phyloP scores from a whole-genome alignment of 2,329 filamentous ascomycete species.

The Clarireedia homoeocarpa region DNA sequence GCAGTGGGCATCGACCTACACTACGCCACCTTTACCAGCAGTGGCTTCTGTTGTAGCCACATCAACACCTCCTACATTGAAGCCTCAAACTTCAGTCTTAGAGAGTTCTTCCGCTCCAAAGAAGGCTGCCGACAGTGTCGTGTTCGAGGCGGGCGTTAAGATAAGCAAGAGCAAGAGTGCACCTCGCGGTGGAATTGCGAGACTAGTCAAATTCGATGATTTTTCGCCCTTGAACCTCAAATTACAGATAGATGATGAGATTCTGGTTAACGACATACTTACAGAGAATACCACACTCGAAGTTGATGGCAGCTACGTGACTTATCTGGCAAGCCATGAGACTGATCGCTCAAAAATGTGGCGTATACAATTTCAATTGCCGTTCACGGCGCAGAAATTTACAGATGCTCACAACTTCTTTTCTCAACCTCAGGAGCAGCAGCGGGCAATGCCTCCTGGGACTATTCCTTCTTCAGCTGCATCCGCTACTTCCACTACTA shows the following conservation, averaged over 20 bases:
- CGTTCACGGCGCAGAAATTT: constrained; percentile 1
- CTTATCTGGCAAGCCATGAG: constrained; percentile 4
- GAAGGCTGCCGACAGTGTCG: not conserved
- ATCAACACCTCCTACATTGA: not conserved
- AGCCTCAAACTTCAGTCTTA: not conserved
- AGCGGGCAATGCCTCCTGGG: not conserved
- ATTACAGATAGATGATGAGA: not conserved
- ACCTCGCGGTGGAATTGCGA: not conserved
- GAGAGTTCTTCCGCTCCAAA: not conserved
- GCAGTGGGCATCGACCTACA: not conserved
- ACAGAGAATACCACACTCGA: not conserved
- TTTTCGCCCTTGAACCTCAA: not conserved
- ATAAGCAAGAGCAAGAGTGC: not conserved
- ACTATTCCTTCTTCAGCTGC: not conserved
- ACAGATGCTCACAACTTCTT: not conserved
- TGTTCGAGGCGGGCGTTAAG: not conserved
- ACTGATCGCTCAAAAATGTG: constrained; percentile 4
- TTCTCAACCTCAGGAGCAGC: not conserved
- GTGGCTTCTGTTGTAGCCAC: not conserved
- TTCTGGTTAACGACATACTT: constrained; percentile 9
- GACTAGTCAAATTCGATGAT: not conserved
- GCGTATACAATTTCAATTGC: constrained; percentile 12
- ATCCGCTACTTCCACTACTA: not conserved
- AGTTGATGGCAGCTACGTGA: constrained; percentile 2
- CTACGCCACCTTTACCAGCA: not conserved